Percentiles rank a stretch among this genome's conserved stretches.
These are phyloP conservation scores for Lactarius evosmus DNA, from an alignment of 768 basidiomycete species.

Conservation along the genomic window DNA sequence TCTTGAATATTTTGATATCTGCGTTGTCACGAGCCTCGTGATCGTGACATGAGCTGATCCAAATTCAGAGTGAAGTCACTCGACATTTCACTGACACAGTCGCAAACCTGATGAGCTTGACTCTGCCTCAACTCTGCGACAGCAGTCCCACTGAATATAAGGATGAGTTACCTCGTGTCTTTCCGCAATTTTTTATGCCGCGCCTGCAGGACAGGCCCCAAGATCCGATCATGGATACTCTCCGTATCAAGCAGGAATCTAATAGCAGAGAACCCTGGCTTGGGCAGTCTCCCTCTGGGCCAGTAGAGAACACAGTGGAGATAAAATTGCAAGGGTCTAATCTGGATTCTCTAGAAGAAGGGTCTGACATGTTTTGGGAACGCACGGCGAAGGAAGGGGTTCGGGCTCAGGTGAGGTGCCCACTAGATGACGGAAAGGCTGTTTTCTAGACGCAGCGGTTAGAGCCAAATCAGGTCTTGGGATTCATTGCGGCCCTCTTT, in stretches of 20 bases:
- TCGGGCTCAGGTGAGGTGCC: conserved; percentile 16
- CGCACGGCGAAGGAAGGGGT: conserved; percentile 2
- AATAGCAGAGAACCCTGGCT: not conserved
- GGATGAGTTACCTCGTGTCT: conserved; percentile 22
- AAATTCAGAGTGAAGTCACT: not conserved
- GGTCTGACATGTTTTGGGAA: conserved; percentile 11
- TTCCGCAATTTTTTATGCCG: conserved; percentile 55
- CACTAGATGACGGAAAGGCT: not conserved
- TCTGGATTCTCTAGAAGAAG: conserved; percentile 2
- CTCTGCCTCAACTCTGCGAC: conserved; percentile 5
- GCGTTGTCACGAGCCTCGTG: not conserved
- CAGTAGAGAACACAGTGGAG: conserved; percentile 16
- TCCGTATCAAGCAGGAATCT: conserved; percentile 36
- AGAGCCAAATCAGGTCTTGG: conserved; percentile 63
- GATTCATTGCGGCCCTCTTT: conserved; percentile 47
- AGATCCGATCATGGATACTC: conserved; percentile 67
- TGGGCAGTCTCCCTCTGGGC: conserved; percentile 7
- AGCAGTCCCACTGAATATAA: not conserved
- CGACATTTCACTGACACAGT: not conserved
- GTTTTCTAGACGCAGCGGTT: not conserved
- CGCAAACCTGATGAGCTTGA: conserved; percentile 10
- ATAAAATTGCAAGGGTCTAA: not conserved
- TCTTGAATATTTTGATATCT: not conserved
- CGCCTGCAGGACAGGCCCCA: conserved; percentile 67
- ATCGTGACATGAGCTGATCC: not conserved